Evolutionary conservation across 768 basidiomycete genomes (phyloP).

Genomic region (Rubroboletus pulcherrimus): DNA sequence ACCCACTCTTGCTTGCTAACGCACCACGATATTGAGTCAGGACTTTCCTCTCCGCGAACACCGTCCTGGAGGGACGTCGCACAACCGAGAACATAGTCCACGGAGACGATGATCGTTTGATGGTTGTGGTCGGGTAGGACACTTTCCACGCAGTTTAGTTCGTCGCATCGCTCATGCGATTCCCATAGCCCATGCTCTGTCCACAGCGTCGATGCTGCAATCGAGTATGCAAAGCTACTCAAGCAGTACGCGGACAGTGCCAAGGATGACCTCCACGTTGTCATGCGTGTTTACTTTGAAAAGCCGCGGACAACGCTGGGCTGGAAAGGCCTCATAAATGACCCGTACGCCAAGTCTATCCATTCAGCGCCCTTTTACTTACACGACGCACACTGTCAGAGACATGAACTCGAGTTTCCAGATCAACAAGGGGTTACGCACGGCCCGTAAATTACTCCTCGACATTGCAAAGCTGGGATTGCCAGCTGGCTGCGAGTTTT

Average conservation of each 20-base stretch:
- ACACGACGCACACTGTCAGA: constrained; percentile 4
- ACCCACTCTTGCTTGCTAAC: background rate
- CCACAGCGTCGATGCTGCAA: constrained; percentile 80
- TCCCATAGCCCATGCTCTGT: constrained; percentile 83
- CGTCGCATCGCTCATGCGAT: constrained; percentile 4
- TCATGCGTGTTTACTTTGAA: constrained; percentile 99
- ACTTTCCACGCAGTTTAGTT: background rate
- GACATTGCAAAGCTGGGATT: constrained; percentile 89
- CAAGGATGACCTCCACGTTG: constrained; percentile 83
- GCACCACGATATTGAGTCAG: constrained; percentile 35
- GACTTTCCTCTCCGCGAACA: constrained; percentile 77
- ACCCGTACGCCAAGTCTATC: constrained; percentile 48
- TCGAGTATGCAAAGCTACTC: constrained; percentile 82
- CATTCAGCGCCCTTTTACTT: background rate
- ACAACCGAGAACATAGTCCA: constrained; percentile 74
- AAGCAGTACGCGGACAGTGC: constrained; percentile 75
- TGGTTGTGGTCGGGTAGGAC: constrained; percentile 84
- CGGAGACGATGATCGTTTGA: constrained; percentile 87
- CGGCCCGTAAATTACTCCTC: constrained; percentile 81
- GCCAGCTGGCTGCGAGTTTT: constrained; percentile 95
- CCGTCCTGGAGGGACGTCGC: constrained; percentile 81
- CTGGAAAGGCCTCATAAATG: constrained; percentile 99
- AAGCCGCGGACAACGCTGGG: constrained; percentile 95
- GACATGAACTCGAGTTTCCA: constrained; percentile 91
- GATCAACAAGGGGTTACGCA: constrained; percentile 93